Base-by-base conservation (phyloP, 108 stramenopile species). In the Skeletonema marinoi region DNA sequence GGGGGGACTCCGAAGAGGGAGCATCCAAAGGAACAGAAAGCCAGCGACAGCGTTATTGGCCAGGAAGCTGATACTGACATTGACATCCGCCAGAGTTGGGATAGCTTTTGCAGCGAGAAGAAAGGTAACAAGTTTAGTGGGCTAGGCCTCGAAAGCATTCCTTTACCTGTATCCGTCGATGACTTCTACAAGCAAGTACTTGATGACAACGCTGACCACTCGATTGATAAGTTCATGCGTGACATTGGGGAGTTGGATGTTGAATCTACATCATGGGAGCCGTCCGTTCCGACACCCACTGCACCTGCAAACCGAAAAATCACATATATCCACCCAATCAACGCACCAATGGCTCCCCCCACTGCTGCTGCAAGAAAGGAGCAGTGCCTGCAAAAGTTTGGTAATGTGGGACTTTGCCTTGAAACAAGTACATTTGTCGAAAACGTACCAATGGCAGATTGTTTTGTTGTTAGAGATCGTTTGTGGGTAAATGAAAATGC, bases 401-500 rank as follows among this genome's bases (percentile, higher is more conserved):
- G 82, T 4, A 32, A 83, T 31, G 30, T 76, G 14, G 94, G 92
- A 11, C 48, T 96, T 62, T 78, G 86, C 25, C 9, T 96, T 10
- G 90, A 96, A 31, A 93, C 92, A 0, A 73, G 83, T 58, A 96
- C 94, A 3, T 66, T 82, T 66, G 91, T 93, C 13, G 69, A 81
- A 31, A 92, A 92, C 79, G 92, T 96, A 48, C 94, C 94, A 35
- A 88, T 93, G 92, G 84, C 92, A 10, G 94, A 96, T 72, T 96
- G 92, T 61, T 96, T 96, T 59, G 87, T 87, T 48, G 92, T 96
- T 17, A 73, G 73, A 16, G 94, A 96, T 78, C 86, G 88, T 6
- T 73, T 93, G 25, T 78, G 85, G 48, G 86, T 92, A 9, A 78
- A 83, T 65, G 59, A 74, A 5, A 42, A 67, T 29, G 79, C 85